phyloP scores from a whole-genome alignment of 164 flowering plant species.

The Malania oleifera region DNA sequence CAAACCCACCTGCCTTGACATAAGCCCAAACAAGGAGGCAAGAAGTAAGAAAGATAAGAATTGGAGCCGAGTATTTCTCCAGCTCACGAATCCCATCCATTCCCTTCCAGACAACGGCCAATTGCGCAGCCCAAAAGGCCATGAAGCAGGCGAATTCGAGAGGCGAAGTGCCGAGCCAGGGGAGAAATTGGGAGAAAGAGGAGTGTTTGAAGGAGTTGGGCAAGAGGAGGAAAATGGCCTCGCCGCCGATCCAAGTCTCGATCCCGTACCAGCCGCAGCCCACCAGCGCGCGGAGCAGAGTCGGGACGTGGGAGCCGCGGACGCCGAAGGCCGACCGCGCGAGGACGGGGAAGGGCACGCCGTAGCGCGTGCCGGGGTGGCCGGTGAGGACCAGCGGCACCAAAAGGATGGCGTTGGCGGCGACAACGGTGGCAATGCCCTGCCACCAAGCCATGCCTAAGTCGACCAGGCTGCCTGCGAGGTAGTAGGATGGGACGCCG shows the following conservation, averaged over 20 bases:
- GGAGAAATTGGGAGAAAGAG: slow-evolving; percentile 20
- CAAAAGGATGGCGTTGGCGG: slow-evolving; percentile 67
- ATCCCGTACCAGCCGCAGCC: slow-evolving; percentile 97
- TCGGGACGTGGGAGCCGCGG: slow-evolving; percentile 76
- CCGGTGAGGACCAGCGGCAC: slow-evolving; percentile 66
- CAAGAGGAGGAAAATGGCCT: slow-evolving; percentile 71
- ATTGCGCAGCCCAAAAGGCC: slow-evolving; percentile 67
- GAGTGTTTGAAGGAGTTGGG: slow-evolving; percentile 45
- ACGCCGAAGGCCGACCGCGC: slow-evolving; percentile 81
- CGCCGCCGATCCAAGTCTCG: slow-evolving; percentile 93
- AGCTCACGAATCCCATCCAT: slow-evolving; percentile 76
- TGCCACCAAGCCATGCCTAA: slow-evolving; percentile 99
- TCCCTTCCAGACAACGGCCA: slow-evolving; percentile 58
- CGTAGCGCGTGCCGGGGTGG: slow-evolving; percentile 77
- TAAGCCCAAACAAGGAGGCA: slow-evolving; percentile 69
- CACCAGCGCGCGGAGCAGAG: slow-evolving; percentile 70
- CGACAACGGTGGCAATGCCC: slow-evolving; percentile 74
- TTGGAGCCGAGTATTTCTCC: slow-evolving; percentile 84
- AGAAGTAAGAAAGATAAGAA: slow-evolving; percentile 53
- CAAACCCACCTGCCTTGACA: slow-evolving; percentile 72
- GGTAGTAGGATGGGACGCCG: slow-evolving; percentile 79
- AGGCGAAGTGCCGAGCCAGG: slow-evolving; percentile 88
- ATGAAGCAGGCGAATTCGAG: slow-evolving; percentile 78
- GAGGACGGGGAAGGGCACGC: slow-evolving; percentile 79
- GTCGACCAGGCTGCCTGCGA: slow-evolving; percentile 92